Base-by-base conservation (phyloP, 352 stramenopile species). In the Phytopythium vexans region DNA sequence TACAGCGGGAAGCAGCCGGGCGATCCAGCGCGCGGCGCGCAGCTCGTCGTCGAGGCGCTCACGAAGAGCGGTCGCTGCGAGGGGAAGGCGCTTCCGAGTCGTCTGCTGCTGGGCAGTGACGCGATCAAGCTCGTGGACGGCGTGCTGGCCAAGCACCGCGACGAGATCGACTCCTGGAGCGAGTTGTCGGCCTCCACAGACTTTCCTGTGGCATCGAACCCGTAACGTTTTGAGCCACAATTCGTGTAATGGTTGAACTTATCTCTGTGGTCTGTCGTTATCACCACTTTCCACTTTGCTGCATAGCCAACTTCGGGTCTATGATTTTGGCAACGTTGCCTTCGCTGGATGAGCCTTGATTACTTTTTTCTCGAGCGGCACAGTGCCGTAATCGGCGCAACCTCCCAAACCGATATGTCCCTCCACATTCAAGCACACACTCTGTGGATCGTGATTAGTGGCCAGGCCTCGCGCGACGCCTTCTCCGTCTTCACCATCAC, bases 31-130 rank as follows among this genome's bases (percentile, higher is more conserved):
- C 72, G 65, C 9, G 66, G 53, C 0, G 62, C 63, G 3, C 48
- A 58, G 33, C 49, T 78, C 21, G 55, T 76, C 35, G 60, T 75
- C 3, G 69, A 78, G 38, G 60, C 52, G 14, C 36, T 76, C 15
- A 78, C 63, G 3, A 76, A 78, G 52, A 74, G 42, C 15, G 72
- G 69, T 34, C 66, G 66, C 2, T 74, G 68, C 32, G 16, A 36
- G n/a, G 68, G 59, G 2, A 73, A 74, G 48, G 40, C 48, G 0
- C 47, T 76, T 33, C 64, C 67, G 12, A 61, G 55, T 36, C 58
- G 64, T 38, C 45, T 76, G 3, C 38, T 64, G 3, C 37, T 76
- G 3, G 60, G 67, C 35, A 70, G 57, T 11, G 63, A 74, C 43
- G 52, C 52, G 3, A 49, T 74, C 36, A 49, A 59, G 36, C 56